phyloP scores from a whole-genome alignment of 139 green algal genomes.

The Volvox reticuliferus region DNA sequence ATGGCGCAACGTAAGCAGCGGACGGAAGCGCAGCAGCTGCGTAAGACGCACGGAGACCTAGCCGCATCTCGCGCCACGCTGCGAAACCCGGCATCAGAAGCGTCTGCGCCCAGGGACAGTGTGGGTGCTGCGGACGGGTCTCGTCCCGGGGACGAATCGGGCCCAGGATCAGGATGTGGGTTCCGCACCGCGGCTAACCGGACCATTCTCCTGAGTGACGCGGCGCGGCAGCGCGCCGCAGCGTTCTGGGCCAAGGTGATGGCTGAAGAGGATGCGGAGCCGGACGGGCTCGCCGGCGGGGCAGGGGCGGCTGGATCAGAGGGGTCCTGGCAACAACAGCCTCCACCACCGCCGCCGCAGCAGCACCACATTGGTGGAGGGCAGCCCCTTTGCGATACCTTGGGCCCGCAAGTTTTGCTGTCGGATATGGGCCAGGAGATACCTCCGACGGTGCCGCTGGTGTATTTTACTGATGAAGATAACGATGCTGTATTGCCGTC shows the following conservation, averaged over 20 bases:
- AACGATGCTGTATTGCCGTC: neutral
- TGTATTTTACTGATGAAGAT: neutral
- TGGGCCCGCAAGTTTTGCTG: too few relatives aligned
- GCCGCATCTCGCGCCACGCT: neutral
- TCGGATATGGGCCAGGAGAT: neutral
- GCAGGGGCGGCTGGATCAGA: neutral
- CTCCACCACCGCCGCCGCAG: neutral
- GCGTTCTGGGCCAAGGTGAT: constrained; percentile 21
- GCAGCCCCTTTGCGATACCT: too few relatives aligned
- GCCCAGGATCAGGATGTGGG: neutral
- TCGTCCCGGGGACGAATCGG: neutral
- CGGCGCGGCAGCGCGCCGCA: neutral
- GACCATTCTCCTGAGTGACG: neutral
- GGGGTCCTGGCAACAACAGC: too few relatives aligned
- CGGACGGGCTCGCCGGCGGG: neutral
- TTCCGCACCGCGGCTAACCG: constrained; percentile 15
- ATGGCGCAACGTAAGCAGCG: too few relatives aligned
- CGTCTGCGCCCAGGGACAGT: neutral
- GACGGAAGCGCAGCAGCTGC: neutral
- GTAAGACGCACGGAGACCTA: neutral
- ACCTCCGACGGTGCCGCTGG: neutral
- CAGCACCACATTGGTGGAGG: neutral
- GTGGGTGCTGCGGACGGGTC: neutral
- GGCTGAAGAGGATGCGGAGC: neutral
- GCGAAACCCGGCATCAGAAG: neutral